phyloP scores from a whole-genome alignment of 495 filamentous ascomycete species.

The Tuber brumale region DNA sequence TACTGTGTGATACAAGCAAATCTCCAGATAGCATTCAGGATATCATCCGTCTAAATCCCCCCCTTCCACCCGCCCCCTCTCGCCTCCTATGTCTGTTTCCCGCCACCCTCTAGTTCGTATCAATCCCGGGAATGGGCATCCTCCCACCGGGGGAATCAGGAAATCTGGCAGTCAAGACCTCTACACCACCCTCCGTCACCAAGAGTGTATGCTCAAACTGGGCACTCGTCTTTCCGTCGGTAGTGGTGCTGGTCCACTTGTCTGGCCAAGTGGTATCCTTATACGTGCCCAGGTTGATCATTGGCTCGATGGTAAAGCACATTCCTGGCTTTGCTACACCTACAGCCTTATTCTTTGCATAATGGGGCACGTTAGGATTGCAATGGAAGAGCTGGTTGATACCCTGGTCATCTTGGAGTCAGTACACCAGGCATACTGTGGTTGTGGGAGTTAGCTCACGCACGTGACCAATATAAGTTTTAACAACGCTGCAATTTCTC shows the following conservation, averaged over 20 bases:
- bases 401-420: slow-evolving; percentile 43
- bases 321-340: slow-evolving; percentile 79
- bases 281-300: slow-evolving; percentile 77
- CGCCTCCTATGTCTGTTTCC: neutral
- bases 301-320: slow-evolving; percentile 91
- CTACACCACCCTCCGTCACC: slow-evolving; percentile 88
- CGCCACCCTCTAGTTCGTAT: slow-evolving; percentile 3
- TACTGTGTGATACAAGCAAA: neutral
- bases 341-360: slow-evolving; percentile 84
- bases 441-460: neutral
- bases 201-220: slow-evolving; percentile 93
- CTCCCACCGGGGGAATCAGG: slow-evolving; percentile 79
- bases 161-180: slow-evolving; percentile 80
- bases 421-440: neutral
- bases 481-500: slow-evolving; percentile 71
- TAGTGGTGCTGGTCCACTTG: slow-evolving; percentile 80
- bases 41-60: slow-evolving; percentile 1
- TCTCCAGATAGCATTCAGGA: neutral
- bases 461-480: slow-evolving; percentile 76
- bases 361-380: slow-evolving; percentile 79
- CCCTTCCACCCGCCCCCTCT: neutral
- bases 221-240: slow-evolving; percentile 72
- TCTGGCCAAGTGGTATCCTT: slow-evolving; percentile 83
- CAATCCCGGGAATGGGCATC: slow-evolving; percentile 56
- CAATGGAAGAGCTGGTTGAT: slow-evolving; percentile 81